Conservation (phyloP, 2,329 filamentous ascomycete genomes). For the Fusarium foetens region DNA sequence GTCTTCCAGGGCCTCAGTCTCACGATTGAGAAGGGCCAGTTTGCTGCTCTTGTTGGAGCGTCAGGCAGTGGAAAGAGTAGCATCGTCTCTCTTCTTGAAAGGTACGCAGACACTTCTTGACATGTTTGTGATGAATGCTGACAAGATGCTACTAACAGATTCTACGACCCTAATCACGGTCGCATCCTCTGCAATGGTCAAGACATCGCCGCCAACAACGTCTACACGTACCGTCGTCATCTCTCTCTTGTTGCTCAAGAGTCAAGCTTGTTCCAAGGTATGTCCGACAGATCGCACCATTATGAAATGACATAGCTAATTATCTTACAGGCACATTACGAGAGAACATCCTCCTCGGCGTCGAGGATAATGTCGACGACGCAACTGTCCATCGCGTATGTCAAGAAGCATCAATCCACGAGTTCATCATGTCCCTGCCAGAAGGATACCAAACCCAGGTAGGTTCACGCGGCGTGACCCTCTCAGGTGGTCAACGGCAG, state of each 20-base stretch:
- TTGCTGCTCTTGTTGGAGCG: slow-evolving; percentile 75
- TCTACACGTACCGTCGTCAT: slow-evolving; percentile 69
- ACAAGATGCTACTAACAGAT: slow-evolving; percentile 45
- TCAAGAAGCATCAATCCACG: slow-evolving; percentile 73
- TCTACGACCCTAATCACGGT: slow-evolving; percentile 75
- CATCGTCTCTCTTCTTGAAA: slow-evolving; percentile 71
- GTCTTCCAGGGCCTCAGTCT: slow-evolving; percentile 71
- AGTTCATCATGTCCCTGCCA: slow-evolving; percentile 74
- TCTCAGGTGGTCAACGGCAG: slow-evolving; percentile 77
- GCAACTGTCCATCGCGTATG: slow-evolving; percentile 63
- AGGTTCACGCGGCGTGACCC: slow-evolving; percentile 71
- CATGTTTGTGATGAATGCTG: rapidly evolving
- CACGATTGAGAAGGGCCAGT: slow-evolving; percentile 73
- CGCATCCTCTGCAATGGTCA: slow-evolving; percentile 71
- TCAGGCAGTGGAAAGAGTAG: slow-evolving; percentile 79
- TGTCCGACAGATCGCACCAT: slow-evolving; percentile 47
- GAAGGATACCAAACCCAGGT: slow-evolving; percentile 75
- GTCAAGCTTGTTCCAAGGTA: slow-evolving; percentile 75
- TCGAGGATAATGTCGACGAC: slow-evolving; percentile 63
- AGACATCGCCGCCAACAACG: slow-evolving; percentile 67
- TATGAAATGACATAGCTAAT: rapidly evolving
- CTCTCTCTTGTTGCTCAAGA: slow-evolving; percentile 80
- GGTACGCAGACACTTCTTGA: not conserved
- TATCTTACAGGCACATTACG: slow-evolving; percentile 41
- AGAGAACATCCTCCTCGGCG: slow-evolving; percentile 75